phyloP scores from a whole-genome alignment of 257 asterid species.

The Voacanga thouarsii region DNA sequence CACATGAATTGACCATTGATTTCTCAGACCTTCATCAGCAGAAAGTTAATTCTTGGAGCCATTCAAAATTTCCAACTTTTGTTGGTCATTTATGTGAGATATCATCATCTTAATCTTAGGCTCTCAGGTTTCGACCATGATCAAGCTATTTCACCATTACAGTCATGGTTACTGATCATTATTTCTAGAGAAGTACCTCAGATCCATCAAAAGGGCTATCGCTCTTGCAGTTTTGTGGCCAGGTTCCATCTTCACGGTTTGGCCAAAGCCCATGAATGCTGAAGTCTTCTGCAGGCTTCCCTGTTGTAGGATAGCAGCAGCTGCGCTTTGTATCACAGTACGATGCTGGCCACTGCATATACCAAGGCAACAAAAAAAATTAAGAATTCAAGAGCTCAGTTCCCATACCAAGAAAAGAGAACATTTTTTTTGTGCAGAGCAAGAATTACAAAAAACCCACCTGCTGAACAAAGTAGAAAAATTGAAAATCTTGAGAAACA shows the following conservation, averaged over 20 bases:
- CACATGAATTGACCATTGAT: no score
- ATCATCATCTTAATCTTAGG: no score
- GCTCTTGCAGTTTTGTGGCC: constrained; percentile 61
- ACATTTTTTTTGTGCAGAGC: no score
- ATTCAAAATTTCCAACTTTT: no score
- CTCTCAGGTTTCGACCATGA: no score
- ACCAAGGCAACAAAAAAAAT: background rate
- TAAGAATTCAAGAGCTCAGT: background rate
- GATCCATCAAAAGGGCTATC: constrained; percentile 43
- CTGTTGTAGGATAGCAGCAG: constrained; percentile 72
- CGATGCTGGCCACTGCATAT: constrained; percentile 70
- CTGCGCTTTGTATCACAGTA: constrained; percentile 58
- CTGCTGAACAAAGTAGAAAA: constrained; percentile 77
- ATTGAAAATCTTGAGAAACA: constrained; percentile 55
- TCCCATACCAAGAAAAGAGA: no score
- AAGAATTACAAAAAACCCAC: constrained; percentile 15
- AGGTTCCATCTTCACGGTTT: constrained; percentile 49
- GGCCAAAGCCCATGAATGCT: constrained; percentile 92
- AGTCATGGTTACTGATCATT: no score
- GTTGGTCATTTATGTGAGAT: no score
- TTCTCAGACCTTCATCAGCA: no score
- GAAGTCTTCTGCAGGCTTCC: constrained; percentile 66
- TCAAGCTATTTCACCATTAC: no score
- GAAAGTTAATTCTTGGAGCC: no score
- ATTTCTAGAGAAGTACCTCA: constrained; percentile 35